Base-by-base conservation (phyloP, 331 rosid species). In the Dryas integrifolia region DNA sequence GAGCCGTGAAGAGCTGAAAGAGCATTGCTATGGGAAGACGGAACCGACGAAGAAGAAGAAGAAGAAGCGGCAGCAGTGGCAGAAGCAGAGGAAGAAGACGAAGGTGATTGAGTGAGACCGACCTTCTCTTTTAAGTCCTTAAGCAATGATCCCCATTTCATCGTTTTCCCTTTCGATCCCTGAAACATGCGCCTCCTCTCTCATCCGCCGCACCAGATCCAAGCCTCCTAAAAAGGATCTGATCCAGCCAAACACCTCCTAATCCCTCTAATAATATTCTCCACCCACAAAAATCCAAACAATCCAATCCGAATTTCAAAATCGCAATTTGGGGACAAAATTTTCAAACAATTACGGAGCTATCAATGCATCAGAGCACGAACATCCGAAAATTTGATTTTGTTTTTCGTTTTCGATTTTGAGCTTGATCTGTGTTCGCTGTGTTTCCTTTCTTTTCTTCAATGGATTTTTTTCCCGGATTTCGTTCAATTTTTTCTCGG, bases 111-210 rank as follows among this genome's bases (percentile, higher is more conserved):
- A 87, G 90, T 86, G 41, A 96, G 79, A 46, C 99, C 98, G 81
- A 96, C 99, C 94, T 90, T 96, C 92, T 96, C 99, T 87, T 86
- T 96, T 74, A 96, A 84, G 86, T 96, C 99, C 92, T 88, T 96
- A 81, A 96, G 90, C 97, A 96, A 92, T 84, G 97, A 72, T 67
- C 61, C 92, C 99, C 99, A 96, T 92, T 92, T 96, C 99, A 96
- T 96, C 80, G 97, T 88, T 91, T 73, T 81, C 77, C 90, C 84
- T 73, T 48, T 84, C 75, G 88, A 88, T 84, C 87, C 77, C 85
- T 79, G 70, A 86, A 84, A 81, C 88, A 70, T 76, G 60, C 74
- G 65, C 82, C 70, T 65, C 84, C 85, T 85, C 75, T 86, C 86
- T 88, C 98, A 88, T 90, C 90, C 93, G 84, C 86, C 81, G 76